Base-by-base conservation (phyloP, 495 filamentous ascomycete genomes). In the Podospora australis region DNA sequence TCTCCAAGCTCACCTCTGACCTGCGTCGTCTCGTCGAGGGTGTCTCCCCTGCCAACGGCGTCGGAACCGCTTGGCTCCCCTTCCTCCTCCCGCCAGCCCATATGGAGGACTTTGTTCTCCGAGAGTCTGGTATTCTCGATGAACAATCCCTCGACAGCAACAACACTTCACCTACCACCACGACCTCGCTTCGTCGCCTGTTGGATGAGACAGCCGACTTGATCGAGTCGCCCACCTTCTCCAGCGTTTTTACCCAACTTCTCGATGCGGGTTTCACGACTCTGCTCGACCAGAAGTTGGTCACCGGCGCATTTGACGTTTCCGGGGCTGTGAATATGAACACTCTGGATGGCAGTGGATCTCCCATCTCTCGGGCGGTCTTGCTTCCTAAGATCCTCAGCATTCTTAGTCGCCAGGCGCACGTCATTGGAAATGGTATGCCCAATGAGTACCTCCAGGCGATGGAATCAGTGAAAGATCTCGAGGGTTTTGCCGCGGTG, bases 151-250 rank as follows among this genome's bases (percentile, higher is more conserved):
- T 8, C 13, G 23, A 13, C 34, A 16, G 24, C 40, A 20, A 36
- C 56, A 20, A 24, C 62, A 17, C 35, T 8, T 59, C 64, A 2
- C 41, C 56, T 2, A 44, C 63, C 7, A 55, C 67, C 13, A 63
- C 76, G 10, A 73, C 78, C 38, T 70, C 75, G 23, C 79, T 97
- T 54, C 86, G 91, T 41, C 82, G 86, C 44, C 78, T 99, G n/a
- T 73, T 98, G 1, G 90, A 97, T 58, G 92, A 97, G 68, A 96
- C 92, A 8, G 84, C 92, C 17, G 92, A 98, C 65, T 74, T 97
- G 14, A 86, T 98, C 55, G 94, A 98, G 48, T 96, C 91, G 0
- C 94, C 94, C 0, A 76, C 84, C 16, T 96, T 96, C 66, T 77
- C 82, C 6, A 81, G 83, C 49, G 88, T 97, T 25, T 68, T 92